Evolutionary conservation across 2,329 filamentous ascomycete genomes (phyloP), one percentile per base, ranked within the genome.

Genomic region (Hymenoscyphus fraxineus): DNA sequence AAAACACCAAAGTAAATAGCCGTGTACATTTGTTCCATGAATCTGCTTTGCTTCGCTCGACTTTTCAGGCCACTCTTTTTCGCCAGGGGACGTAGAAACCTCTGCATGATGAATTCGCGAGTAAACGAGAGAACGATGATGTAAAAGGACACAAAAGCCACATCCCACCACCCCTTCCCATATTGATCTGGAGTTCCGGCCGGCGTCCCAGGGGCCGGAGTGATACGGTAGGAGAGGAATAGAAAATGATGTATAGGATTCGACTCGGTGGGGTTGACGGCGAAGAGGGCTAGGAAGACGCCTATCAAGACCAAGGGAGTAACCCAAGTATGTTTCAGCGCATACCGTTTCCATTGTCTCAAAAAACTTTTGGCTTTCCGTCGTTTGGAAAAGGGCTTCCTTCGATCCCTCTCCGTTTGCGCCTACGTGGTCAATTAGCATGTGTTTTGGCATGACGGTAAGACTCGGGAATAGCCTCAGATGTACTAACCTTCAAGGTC

Each of bases 1-100:
- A 96, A 88, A 64, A 95, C 76, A 56, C 79, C 86, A 77, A 97
- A 97, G 83, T 97, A 97, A 61, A 97, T 80, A 31, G 92, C 93
- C 1, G 93, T 97, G 79, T 97, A 97, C 74, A 90, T 87, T 79
- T 97, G 93, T 78, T 97, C 94, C 91, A 97, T 95, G 82, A 96
- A 97, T 47, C 94, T 88, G 16, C 88, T 85, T 74, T 95, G 92
- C 80, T 97, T 97, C 68, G 84, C 87, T 65, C 88, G 85, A 67
- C 85, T 86, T 65, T 80, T 83, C 74, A 97, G 86, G 19, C 91
- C 90, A 63, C 82, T 87, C 70, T 80, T 82, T 54, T 86, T 82
- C 6, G 92, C 92, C 66, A 94, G 80, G 0, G 93, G 93, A 13
- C 88, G 87, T 65, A 97, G 86, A 59, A 96, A 73, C 73, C 92